These are phyloP conservation scores for Claviceps citrina DNA, from an alignment of 2,329 filamentous ascomycete genomes.

Conservation along the genomic window DNA sequence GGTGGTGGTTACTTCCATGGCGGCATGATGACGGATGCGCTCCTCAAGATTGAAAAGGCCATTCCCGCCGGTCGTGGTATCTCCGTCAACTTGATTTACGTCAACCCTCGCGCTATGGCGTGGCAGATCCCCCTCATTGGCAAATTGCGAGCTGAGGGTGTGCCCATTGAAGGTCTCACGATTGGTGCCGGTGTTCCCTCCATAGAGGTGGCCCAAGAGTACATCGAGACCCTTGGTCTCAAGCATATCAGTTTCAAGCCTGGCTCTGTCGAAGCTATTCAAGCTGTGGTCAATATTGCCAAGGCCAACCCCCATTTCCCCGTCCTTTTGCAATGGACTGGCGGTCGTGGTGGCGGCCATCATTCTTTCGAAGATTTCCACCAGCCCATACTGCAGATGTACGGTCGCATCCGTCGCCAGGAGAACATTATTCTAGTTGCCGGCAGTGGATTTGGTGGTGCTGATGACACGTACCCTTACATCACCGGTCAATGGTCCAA, in stretches of 20 bases:
- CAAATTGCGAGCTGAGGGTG: conserved; percentile 65
- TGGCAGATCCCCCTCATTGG: conserved; percentile 84
- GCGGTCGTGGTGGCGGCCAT: conserved; percentile 82
- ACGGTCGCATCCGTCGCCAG: conserved; percentile 69
- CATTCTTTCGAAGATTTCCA: conserved; percentile 96
- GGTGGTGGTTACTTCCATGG: conserved; percentile 82
- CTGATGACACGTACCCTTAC: conserved; percentile 85
- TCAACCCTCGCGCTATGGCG: conserved; percentile 74
- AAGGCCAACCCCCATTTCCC: conserved; percentile 89
- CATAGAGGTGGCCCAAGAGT: conserved; percentile 82
- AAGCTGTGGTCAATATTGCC: conserved; percentile 80
- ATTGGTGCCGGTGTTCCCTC: conserved; percentile 90
- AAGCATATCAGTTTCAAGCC: conserved; percentile 95
- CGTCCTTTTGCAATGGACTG: conserved; percentile 89
- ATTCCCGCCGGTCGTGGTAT: conserved; percentile 80
- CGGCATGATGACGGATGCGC: conserved; percentile 66
- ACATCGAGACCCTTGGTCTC: conserved; percentile 80
- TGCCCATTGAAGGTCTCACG: conserved; percentile 81
- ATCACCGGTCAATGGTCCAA: conserved; percentile 80
- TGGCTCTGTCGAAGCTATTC: conserved; percentile 74
- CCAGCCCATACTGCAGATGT: conserved; percentile 81
- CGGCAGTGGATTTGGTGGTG: conserved; percentile 79
- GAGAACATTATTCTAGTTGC: conserved; percentile 80
- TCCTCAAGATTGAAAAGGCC: conserved; percentile 68
- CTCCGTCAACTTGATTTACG: conserved; percentile 79